A percentile compares a stretch with the other conserved stretches of the same genome.
Evolutionary conservation across 805 yeast genomes (phyloP).

Genomic region (Wilhelminamyces savonicus): DNA sequence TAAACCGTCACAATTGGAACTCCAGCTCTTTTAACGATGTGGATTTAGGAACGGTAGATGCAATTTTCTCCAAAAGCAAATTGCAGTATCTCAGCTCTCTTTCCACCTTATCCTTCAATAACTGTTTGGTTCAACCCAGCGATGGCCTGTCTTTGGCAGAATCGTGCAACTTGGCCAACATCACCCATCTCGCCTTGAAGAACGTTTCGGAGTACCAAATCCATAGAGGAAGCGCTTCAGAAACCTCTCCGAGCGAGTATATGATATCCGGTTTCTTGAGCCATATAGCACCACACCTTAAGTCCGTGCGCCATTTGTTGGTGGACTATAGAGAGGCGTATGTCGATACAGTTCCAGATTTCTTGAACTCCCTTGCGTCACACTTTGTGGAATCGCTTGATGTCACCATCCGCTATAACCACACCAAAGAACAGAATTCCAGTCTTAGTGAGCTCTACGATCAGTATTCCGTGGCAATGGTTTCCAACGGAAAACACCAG

Average conservation of each 20-base stretch:
- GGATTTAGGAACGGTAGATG: slow-evolving; percentile 5
- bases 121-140: slow-evolving; percentile 13
- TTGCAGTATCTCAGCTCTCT: slow-evolving; percentile 3
- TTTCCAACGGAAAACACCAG: slow-evolving; percentile 9
- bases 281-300: slow-evolving; percentile 17
- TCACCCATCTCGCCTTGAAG: slow-evolving; percentile 23
- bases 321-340: slow-evolving; percentile 38
- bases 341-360: slow-evolving; percentile 34
- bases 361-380: slow-evolving; percentile 16
- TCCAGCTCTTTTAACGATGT: slow-evolving; percentile 4
- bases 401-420: slow-evolving; percentile 34
- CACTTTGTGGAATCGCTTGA: slow-evolving; percentile 28
- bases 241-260: slow-evolving; percentile 4
- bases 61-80: slow-evolving; percentile 3
- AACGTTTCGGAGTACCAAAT: slow-evolving; percentile 31
- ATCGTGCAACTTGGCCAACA: slow-evolving; percentile 12
- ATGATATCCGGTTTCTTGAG: slow-evolving; percentile 17
- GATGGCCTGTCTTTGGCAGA: slow-evolving; percentile 15
- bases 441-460: too few relatives aligned
- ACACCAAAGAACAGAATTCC: too few relatives aligned
- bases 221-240: not conserved
- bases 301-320: slow-evolving; percentile 17
- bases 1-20: too few relatives aligned
- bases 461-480: slow-evolving; percentile 13
- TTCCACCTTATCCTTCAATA: slow-evolving; percentile 15